Conservation (phyloP, 495 filamentous ascomycete genomes). For the Penicillium argentinense region DNA sequence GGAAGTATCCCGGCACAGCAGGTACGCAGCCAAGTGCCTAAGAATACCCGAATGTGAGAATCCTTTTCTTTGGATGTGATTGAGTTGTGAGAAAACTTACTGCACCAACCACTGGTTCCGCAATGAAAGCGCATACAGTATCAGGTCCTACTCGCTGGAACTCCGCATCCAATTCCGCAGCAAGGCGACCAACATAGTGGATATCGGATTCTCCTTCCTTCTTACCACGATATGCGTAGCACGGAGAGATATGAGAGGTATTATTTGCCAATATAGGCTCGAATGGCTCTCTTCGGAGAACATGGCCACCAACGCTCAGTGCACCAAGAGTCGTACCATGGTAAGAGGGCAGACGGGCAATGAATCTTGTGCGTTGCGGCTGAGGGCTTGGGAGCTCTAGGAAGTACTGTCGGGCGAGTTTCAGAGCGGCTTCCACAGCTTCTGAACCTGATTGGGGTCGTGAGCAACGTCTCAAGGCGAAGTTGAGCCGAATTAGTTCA, state of each 20-base stretch:
- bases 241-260: conserved; percentile 66
- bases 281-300: conserved; percentile 61
- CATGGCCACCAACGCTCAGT: conserved; percentile 62
- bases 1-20: conserved; percentile 62
- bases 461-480: too few relatives aligned
- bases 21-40: conserved; percentile 61
- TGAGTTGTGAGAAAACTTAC: conserved; percentile 39
- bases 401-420: conserved; percentile 63
- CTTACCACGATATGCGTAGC: conserved; percentile 64
- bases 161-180: conserved; percentile 69
- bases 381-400: conserved; percentile 52
- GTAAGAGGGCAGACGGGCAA: conserved; percentile 68
- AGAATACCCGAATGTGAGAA: not conserved
- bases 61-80: too few relatives aligned
- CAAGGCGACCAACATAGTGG: conserved; percentile 58
- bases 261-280: conserved; percentile 63
- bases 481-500: not conserved
- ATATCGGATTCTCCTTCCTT: conserved; percentile 42
- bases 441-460: conserved; percentile 56
- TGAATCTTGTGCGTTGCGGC: conserved; percentile 55
- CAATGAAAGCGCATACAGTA: conserved; percentile 74
- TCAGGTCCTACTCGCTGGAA: conserved; percentile 70
- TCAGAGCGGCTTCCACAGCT: conserved; percentile 68
- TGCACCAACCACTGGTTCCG: conserved; percentile 67
- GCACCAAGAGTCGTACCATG: conserved; percentile 74